Evolutionary conservation across 192 early-diverging fungal genomes (phyloP), one percentile per base, ranked within the genome.

Genomic region (Linnemannia elongata): DNA sequence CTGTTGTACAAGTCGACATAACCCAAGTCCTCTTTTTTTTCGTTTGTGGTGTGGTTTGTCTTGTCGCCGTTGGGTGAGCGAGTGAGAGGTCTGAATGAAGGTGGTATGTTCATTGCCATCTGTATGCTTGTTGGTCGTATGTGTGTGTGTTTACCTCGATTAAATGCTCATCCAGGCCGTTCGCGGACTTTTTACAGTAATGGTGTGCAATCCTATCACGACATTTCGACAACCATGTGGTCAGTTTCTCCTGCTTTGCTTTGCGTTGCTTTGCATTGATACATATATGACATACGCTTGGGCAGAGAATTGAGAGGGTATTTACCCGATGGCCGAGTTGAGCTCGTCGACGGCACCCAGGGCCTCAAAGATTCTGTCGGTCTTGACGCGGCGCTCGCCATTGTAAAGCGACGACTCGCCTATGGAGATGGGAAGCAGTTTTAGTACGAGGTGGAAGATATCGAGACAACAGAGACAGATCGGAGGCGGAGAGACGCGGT

Each of bases 331-430:
- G 55, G 87, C 83, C 13, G 87, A 88, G 85, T 86, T 90, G 74
- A 90, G 82, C 55, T 90, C 89, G 75, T 90, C 89, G 6, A 90
- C 87, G 10, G 82, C 81, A 38, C 91, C 98, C 24, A 99, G 93
- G 0, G 98, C 97, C 73, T 97, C 96, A 89, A 99, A 99, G 41
- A 98, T 93, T 12, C 90, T 89, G 78, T 99, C 97, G 81, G 96
- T 91, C 85, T 99, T 99, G 54, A 88, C 36, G n/a, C 96, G 93
- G 45, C 97, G 92, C 85, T 99, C 97, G 27, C 98, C 98, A 30
- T 95, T 97, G 87, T 93, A 99, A 49, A 99, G 90, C 0, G 96
- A 89, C 0, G 97, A 98, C 17, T 96, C 96, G 69, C 95, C 94
- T 95, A 57, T 2, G 12, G 60, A n/a, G n/a, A 30, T 60, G 9